These are phyloP conservation scores for Plasmodium inui DNA, from an alignment of 169 alveolate genomes.

Conservation along the genomic window DNA sequence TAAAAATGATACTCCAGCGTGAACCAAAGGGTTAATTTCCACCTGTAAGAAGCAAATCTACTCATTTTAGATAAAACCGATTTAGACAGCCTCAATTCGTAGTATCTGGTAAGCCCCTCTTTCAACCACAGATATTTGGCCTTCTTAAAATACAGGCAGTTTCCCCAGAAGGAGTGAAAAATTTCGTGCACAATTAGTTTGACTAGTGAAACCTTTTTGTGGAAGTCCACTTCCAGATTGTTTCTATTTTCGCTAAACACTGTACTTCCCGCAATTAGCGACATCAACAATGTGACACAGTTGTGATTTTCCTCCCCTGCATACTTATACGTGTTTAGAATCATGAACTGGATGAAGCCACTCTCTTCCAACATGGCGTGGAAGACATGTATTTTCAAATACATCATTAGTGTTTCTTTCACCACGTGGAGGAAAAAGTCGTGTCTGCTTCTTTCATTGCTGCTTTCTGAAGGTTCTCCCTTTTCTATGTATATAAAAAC, in stretches of 20 bases:
- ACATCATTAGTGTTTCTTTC: conserved; percentile 4
- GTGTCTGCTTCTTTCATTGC: not conserved
- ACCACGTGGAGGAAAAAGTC: not conserved
- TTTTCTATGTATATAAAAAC: conserved; percentile 48
- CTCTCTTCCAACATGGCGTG: conserved; percentile 3
- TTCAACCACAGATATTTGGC: conserved; percentile 44
- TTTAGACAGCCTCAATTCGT: conserved; percentile 8
- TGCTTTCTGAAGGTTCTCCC: not conserved
- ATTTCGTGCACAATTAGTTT: conserved; percentile 39
- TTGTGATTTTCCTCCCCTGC: conserved; percentile 57
- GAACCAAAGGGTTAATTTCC: not conserved
- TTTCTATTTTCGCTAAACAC: not conserved
- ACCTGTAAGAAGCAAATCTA: not conserved
- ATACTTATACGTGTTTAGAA: conserved; percentile 35
- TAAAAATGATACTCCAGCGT: conserved; percentile 44
- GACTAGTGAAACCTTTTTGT: not conserved
- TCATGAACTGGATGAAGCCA: conserved; percentile 34
- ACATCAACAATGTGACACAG: conserved; percentile 20
- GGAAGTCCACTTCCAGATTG: not conserved
- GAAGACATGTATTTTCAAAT: conserved; percentile 7
- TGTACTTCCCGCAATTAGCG: not conserved
- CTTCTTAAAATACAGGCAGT: conserved; percentile 41
- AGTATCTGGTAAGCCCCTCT: conserved; percentile 43
- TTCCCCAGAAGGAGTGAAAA: conserved; percentile 54
- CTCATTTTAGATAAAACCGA: conserved; percentile 3